A percentile compares a stretch with the other conserved stretches of the same genome.
Evolutionary conservation across 2,329 filamentous ascomycete species (phyloP).

Genomic region (Colletotrichum sp.): DNA sequence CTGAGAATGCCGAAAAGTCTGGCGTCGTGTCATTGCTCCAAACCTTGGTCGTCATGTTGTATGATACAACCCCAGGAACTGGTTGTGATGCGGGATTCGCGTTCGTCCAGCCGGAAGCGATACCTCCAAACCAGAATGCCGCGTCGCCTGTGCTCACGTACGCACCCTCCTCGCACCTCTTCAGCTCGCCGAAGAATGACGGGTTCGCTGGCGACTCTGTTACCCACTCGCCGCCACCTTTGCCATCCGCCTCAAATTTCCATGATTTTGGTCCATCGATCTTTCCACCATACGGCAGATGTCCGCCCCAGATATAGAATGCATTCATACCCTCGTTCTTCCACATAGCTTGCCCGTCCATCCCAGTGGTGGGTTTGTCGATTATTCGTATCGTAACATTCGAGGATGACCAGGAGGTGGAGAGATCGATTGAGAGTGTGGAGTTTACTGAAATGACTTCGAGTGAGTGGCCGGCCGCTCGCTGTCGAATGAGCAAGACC

Average conservation of each 20-base stretch:
- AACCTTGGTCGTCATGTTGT: slow-evolving; percentile 10
- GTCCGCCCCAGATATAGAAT: slow-evolving; percentile 19
- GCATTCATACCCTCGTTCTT: not conserved
- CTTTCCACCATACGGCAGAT: not conserved
- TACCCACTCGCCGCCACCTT: slow-evolving; percentile 10
- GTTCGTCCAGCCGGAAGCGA: not conserved
- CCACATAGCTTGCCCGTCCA: slow-evolving; percentile 6
- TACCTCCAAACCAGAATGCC: slow-evolving; percentile 15
- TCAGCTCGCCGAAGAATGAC: not conserved
- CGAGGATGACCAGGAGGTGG: slow-evolving; percentile 6
- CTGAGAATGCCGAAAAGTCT: not conserved
- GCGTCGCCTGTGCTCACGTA: not conserved
- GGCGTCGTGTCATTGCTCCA: slow-evolving; percentile 13
- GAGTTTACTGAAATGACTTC: slow-evolving; percentile 4
- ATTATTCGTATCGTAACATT: not conserved
- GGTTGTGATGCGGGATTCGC: not conserved
- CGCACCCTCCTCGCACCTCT: not conserved
- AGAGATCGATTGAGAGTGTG: slow-evolving; percentile 16
- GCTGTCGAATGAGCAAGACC: not conserved
- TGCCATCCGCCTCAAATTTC: slow-evolving; percentile 14
- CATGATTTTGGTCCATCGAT: not conserved
- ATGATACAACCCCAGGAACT: not conserved
- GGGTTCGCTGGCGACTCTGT: slow-evolving; percentile 2
- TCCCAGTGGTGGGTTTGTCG: not conserved
- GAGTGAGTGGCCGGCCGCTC: not conserved